A percentile compares a stretch with the other conserved stretches of the same genome.
These are phyloP conservation scores for Leccinum pachyderme DNA, from an alignment of 1,284 basidiomycete genomes.

Conservation along the genomic window DNA sequence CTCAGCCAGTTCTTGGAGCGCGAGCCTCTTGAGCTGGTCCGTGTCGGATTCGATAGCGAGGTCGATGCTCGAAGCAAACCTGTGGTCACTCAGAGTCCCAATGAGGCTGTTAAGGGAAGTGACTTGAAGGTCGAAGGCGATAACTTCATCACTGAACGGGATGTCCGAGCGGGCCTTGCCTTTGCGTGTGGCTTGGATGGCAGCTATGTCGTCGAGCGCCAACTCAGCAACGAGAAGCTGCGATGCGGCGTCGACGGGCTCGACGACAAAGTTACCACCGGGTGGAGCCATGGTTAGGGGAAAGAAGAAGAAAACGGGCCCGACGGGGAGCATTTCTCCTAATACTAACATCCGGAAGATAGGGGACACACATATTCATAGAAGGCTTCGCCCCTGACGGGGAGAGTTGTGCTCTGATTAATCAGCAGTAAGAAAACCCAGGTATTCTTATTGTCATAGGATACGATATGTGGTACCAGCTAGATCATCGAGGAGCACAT, in stretches of 20 bases:
- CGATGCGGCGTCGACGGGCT: slow-evolving; percentile 20
- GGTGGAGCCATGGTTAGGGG: slow-evolving; percentile 9
- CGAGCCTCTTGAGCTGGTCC: slow-evolving; percentile 2
- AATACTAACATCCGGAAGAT: neutral
- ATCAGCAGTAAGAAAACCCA: neutral
- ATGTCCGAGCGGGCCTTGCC: slow-evolving; percentile 37
- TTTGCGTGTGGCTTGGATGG: slow-evolving; percentile 36
- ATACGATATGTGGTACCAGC: neutral
- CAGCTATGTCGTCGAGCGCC: slow-evolving; percentile 40
- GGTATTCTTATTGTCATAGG: neutral
- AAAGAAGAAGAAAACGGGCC: neutral
- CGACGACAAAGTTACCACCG: slow-evolving; percentile 12
- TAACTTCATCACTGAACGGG: slow-evolving; percentile 43
- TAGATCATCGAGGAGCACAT: neutral
- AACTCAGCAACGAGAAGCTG: slow-evolving; percentile 27
- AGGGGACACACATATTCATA: neutral
- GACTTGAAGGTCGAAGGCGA: slow-evolving; percentile 47
- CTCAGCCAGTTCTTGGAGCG: slow-evolving; percentile 16
- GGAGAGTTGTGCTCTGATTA: neutral
- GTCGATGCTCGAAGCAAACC: slow-evolving; percentile 41
- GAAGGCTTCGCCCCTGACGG: no score
- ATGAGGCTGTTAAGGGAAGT: slow-evolving; percentile 39
- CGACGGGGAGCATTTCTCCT: neutral
- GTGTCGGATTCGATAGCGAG: slow-evolving; percentile 18
- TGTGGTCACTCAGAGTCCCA: slow-evolving; percentile 33